Evolutionary conservation across 179 eudicot species (phyloP), one percentile per base, ranked within the genome.

Genomic region (Gypsophila paniculata): DNA sequence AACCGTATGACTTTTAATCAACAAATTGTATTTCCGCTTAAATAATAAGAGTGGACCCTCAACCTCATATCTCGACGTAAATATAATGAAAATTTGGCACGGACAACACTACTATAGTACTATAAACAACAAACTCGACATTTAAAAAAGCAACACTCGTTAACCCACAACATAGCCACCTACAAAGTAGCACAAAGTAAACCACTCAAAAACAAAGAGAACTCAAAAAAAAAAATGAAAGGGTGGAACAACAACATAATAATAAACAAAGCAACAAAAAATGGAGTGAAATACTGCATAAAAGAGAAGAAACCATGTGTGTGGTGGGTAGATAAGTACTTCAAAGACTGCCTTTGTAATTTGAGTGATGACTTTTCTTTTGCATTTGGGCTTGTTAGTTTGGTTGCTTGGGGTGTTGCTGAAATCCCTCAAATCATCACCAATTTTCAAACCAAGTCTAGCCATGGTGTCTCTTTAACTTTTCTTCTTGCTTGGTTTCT

Each of bases 401-500:
- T 93, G 10, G 34, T 86, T 9, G 85, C 89, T 60, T 91, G 98
- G 98, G 98, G 85, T n/a, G 86, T 91, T 10, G 98, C 98, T 17
- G 98, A 93, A 74, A 73, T 93, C 77, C 98, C 98, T 21, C 98
- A 93, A 74, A 91, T 93, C 55, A 74, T 93, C 72, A 89, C 96
- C 76, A 93, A 93, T 74, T 93, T 87, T 70, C 87, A 77, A n/a
- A 78, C 98, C 8, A 93, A 93, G 75, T 86, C 98, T 49, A 85
- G 96, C 83, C 96, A 93, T 83, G 98, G 98, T 1, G 88, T 92
- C 70, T 92, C 98, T 22, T 81, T 90, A 42, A 5, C 85, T 42
- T 92, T 92, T 72, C 96, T 92, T 71, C 84, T 89, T 66, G 86
- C 92, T 75, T 91, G 98, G 98, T 57, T 91, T 52, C 14, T 69